Conservation (phyloP, 2,329 filamentous ascomycete genomes). For the Myrmaecium sp. region DNA sequence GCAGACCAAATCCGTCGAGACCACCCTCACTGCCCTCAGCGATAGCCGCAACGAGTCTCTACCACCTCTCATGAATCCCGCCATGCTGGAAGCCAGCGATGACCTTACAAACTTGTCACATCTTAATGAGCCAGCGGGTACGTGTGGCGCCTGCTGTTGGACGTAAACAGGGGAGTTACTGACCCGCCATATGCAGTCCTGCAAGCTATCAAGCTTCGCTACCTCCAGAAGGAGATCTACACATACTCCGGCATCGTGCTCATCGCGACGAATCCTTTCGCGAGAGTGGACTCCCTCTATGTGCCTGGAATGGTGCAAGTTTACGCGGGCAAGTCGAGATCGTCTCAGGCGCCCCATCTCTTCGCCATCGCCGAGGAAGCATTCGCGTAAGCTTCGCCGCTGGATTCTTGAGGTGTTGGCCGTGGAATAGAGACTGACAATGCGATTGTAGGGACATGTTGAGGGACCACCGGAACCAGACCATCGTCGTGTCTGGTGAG, state of each 20-base stretch:
- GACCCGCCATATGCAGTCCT: conserved; percentile 45
- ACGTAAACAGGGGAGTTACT: conserved; percentile 9
- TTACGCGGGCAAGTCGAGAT: conserved; percentile 90
- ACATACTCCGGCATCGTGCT: conserved; percentile 98
- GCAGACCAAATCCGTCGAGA: conserved; percentile 64
- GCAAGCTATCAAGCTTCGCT: conserved; percentile 92
- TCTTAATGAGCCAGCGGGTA: conserved; percentile 95
- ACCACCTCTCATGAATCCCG: conserved; percentile 91
- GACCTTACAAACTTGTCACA: conserved; percentile 95
- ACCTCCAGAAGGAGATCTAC: conserved; percentile 97
- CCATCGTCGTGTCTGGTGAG: conserved; percentile 96
- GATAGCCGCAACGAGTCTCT: conserved; percentile 61
- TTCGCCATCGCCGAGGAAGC: conserved; percentile 98
- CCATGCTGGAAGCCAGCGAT: conserved; percentile 96
- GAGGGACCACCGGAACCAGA: conserved; percentile 89
- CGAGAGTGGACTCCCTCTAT: conserved; percentile 92
- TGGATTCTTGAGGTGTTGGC: background rate
- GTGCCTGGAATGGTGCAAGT: conserved; percentile 99
- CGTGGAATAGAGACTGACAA: background rate
- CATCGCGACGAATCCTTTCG: conserved; percentile 96
- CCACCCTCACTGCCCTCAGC: conserved; percentile 59
- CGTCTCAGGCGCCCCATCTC: conserved; percentile 90
- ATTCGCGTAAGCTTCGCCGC: conserved; percentile 59
- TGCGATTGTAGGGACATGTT: conserved; percentile 63
- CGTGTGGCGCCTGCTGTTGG: conserved; percentile 9